Evolutionary conservation across 208 protist species (phyloP).

Genomic region (Naegleria gruberi): DNA sequence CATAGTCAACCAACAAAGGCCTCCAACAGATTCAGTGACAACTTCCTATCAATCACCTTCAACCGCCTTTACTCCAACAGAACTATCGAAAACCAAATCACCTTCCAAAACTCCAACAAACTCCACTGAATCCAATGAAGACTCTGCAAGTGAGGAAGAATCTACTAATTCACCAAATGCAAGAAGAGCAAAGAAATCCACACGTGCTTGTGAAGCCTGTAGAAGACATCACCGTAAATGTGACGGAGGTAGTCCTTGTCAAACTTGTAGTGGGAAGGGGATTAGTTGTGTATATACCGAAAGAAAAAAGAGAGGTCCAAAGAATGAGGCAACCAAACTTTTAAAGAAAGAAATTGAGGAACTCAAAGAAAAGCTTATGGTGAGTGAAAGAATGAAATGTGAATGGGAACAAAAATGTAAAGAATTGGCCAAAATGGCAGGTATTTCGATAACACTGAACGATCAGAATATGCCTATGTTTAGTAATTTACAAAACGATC

Average conservation of each 20-base stretch:
- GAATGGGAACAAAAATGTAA: background rate
- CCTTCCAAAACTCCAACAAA: too few species aligned
- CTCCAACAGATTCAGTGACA: too few species aligned
- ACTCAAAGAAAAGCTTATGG: background rate
- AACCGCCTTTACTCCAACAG: too few species aligned
- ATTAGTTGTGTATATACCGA: background rate
- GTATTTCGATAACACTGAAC: too few species aligned
- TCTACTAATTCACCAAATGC: background rate
- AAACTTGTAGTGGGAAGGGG: background rate
- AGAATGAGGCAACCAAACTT: background rate
- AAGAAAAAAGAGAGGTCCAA: slow-evolving; percentile 20
- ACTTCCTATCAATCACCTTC: too few species aligned
- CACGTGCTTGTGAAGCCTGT: background rate
- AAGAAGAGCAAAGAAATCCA: background rate
- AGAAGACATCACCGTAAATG: slow-evolving; percentile 16
- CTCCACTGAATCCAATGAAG: too few species aligned
- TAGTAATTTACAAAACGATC: background rate
- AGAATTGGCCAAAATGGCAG: background rate
- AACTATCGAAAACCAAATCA: too few species aligned
- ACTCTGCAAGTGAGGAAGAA: too few species aligned
- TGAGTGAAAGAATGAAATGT: background rate
- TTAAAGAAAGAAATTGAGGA: background rate
- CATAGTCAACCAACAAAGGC: too few species aligned
- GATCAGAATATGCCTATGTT: background rate
- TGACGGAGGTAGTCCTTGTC: background rate